phyloP scores from a whole-genome alignment of 768 basidiomycete genomes.

The Austroboletus eburneus region DNA sequence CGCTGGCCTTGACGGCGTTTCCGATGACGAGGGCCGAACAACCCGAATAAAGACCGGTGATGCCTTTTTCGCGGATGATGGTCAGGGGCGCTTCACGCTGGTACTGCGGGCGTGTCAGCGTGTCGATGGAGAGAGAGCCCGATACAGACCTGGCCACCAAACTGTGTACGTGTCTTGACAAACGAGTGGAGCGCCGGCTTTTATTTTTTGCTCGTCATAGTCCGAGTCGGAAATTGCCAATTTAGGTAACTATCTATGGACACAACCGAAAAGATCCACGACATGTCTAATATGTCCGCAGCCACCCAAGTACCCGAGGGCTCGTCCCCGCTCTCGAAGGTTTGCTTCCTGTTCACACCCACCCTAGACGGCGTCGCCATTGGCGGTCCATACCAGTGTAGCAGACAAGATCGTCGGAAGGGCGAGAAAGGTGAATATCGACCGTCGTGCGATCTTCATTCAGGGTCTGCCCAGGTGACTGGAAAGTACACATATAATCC shows the following conservation, averaged over 20 bases:
- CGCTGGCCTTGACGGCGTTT: slow-evolving; percentile 92
- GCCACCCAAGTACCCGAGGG: neutral
- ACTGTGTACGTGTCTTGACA: slow-evolving; percentile 92
- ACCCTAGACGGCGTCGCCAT: too few species aligned
- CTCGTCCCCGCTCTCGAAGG: too few species aligned
- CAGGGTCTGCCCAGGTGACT: too few species aligned
- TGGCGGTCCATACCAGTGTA: too few species aligned
- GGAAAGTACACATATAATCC: too few species aligned
- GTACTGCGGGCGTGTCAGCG: neutral
- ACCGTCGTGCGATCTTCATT: too few species aligned
- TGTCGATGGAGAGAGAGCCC: neutral
- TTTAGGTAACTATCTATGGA: slow-evolving; percentile 11
- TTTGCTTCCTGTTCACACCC: too few species aligned
- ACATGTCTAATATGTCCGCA: too few species aligned
- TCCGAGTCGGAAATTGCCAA: neutral
- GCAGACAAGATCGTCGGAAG: too few species aligned
- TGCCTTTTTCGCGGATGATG: slow-evolving; percentile 71
- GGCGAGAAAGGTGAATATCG: too few species aligned
- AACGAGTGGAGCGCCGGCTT: slow-evolving; percentile 85
- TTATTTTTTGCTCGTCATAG: slow-evolving; percentile 59
- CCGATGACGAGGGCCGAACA: slow-evolving; percentile 87
- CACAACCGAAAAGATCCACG: too few species aligned
- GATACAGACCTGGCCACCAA: slow-evolving; percentile 63
- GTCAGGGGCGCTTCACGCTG: slow-evolving; percentile 67
- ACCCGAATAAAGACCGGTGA: slow-evolving; percentile 89